Evolutionary conservation across 371 early-diverging fungal genomes (phyloP), one percentile per base, ranked within the genome.

Genomic region (Rhizopus delemar): DNA sequence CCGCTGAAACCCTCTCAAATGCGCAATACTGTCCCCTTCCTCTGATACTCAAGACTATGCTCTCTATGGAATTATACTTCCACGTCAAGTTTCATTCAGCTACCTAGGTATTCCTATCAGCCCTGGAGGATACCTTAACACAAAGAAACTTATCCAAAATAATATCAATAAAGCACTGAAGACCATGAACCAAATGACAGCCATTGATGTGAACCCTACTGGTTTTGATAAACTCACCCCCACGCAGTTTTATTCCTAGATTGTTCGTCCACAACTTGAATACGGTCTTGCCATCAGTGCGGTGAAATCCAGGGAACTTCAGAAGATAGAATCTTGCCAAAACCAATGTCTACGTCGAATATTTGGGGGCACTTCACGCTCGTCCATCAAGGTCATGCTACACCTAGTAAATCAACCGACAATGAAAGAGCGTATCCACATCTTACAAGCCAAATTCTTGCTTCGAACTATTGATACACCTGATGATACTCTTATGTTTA

Each of bases 261-360:
- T 59, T 28, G 56, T 59, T 38, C 59, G 65, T 8, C 39, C 65
- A 0, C 41, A 65, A 32, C 29, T 65, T 4, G 65, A 59, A 45
- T 65, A 65, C 22, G 65, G 55, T 31, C 56, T 65, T 9, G 59
- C 59, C 39, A 60, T 60, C 16, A 53, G 15, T 43, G 8, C 22
- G 16, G 13, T 32, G 6, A 35, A 4, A 16, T 22, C 1, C 22
- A 22, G 22, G 22, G 22, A 22, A 22, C 22, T 22, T 22, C 22
- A 53, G 15, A 29, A 53, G 46, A 15, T 60, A 5, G 54, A 60
- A 46, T 9, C 11, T 48, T 12, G 22, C 33, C 61, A 60, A 46
- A 55, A 60, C 36, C 4, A 32, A 4, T 60, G 48, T 46, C n/a
- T 60, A 8, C 39, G 55, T 22, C 34, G 50, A 31, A 60, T 60